Base-by-base conservation (phyloP, 331 rosid species). In the Pyrus hybrid region DNA sequence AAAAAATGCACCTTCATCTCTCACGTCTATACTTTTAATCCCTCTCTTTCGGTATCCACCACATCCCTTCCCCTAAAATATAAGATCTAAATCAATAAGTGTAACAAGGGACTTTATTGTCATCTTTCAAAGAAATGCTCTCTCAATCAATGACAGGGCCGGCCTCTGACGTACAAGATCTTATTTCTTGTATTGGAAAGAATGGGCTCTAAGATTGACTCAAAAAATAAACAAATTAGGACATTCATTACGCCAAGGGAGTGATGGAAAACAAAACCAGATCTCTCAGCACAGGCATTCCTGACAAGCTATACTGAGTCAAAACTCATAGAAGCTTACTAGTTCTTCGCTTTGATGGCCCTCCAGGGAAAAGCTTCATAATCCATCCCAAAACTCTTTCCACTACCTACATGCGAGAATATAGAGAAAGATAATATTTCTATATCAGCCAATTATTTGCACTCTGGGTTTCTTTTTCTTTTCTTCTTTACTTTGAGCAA, bases 381-480 rank as follows among this genome's bases (percentile, higher is more conserved):
- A 29, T 29, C 30, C 30, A 29, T 29, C 30, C 30, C 30, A 29
- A 29, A 4, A 29, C 30, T 29, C 30, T 29, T 29, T 29, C 30
- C 30, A 29, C 98, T 74, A 95, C 99, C 99, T 95, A 71, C 30
- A 81, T 7, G 17, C 11, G 32, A 47, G 29, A 77, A 26, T 14
- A 78, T 29, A 29, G 53, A 67, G 25, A 77, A 53, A 70, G 3
- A 70, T 33, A 9, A 37, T 37, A 37, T 10, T 37, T 37, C 45
- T 37, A 37, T 37, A 37, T 37, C 45, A 9, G 13, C 45, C 45
- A 37, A 33, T 57, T 7, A 2, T 6, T 35, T 22, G 12, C 21
- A 22, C 54, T 13, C 35, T 7, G n/a, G 56, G 5, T 5, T 58
- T 56, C 57, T 18, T 53, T 51, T 71, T 54, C 6, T 13, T 28